These are phyloP conservation scores for Abrus precatorius DNA, from an alignment of 306 rosid species.

Conservation along the genomic window DNA sequence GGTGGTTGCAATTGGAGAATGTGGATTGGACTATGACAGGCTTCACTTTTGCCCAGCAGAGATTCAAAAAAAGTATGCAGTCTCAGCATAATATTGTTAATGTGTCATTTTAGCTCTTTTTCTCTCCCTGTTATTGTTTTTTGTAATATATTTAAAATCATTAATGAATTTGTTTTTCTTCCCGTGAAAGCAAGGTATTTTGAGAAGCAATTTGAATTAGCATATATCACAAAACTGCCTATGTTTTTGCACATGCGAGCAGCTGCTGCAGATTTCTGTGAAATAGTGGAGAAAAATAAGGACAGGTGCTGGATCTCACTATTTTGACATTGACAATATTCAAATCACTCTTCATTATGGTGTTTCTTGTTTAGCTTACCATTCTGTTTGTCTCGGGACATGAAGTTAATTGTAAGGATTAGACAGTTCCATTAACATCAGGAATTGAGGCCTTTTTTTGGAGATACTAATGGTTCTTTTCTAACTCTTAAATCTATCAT, in stretches of 20 bases:
- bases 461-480: conserved; percentile 18
- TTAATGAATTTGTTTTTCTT: background rate
- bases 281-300: conserved; percentile 76
- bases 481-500: conserved; percentile 14
- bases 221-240: conserved; percentile 80
- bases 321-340: conserved; percentile 31
- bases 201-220: conserved; percentile 94
- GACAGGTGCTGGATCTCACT: conserved; percentile 58
- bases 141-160: conserved; percentile 16
- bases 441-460: conserved; percentile 9
- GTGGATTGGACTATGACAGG: conserved; percentile 97
- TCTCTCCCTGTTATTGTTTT: background rate
- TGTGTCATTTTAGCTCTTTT: conserved; percentile 4
- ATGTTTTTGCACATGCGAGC: conserved; percentile 98
- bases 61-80: conserved; percentile 83
- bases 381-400: conserved; percentile 31
- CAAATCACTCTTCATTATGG: conserved; percentile 22
- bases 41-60: conserved; percentile 92
- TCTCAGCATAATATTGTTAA: conserved; percentile 29
- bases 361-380: conserved; percentile 29
- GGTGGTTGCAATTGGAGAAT: conserved; percentile 98
- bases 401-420: conserved; percentile 16
- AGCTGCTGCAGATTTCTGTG: conserved; percentile 94
- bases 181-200: conserved; percentile 72
- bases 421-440: conserved; percentile 38